phyloP scores from a whole-genome alignment of 177 flowering plant species.

The Vitis hybrid region DNA sequence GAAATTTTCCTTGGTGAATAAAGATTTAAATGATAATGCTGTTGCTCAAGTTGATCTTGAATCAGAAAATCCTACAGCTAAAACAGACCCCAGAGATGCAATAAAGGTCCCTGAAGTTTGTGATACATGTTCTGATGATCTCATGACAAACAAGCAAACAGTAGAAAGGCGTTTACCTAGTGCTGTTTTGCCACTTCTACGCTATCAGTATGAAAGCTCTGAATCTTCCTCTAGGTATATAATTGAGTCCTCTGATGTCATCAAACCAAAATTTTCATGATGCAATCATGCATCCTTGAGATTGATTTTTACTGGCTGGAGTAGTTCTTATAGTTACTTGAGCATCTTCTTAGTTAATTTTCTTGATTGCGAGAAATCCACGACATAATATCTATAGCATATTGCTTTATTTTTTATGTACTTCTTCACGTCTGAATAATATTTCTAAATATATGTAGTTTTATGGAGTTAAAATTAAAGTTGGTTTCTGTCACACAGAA shows the following conservation, averaged over 20 bases:
- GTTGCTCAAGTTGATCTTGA: constrained; percentile 29
- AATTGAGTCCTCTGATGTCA: constrained; percentile 11
- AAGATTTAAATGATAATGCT: constrained; percentile 15
- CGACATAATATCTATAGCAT: no score
- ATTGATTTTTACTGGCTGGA: not conserved
- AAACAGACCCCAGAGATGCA: constrained; percentile 27
- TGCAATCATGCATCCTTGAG: not conserved
- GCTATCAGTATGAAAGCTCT: constrained; percentile 77
- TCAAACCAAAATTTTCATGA: not conserved
- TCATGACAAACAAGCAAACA: constrained; percentile 32
- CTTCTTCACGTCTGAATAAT: no score
- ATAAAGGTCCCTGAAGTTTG: constrained; percentile 30
- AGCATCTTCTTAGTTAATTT: not conserved
- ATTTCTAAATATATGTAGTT: no score
- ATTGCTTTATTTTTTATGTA: no score
- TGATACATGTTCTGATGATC: constrained; percentile 34
- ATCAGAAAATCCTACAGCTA: constrained; percentile 16
- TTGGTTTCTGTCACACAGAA: no score
- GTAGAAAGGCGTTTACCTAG: constrained; percentile 54
- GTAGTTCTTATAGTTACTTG: not conserved
- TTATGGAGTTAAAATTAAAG: no score
- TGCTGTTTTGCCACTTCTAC: constrained; percentile 65
- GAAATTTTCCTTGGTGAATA: constrained; percentile 19
- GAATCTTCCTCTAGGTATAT: constrained; percentile 86
- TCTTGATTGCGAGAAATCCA: not conserved